phyloP scores from a whole-genome alignment of 2,329 filamentous ascomycete genomes.

The Pestalotiopsis sp. region DNA sequence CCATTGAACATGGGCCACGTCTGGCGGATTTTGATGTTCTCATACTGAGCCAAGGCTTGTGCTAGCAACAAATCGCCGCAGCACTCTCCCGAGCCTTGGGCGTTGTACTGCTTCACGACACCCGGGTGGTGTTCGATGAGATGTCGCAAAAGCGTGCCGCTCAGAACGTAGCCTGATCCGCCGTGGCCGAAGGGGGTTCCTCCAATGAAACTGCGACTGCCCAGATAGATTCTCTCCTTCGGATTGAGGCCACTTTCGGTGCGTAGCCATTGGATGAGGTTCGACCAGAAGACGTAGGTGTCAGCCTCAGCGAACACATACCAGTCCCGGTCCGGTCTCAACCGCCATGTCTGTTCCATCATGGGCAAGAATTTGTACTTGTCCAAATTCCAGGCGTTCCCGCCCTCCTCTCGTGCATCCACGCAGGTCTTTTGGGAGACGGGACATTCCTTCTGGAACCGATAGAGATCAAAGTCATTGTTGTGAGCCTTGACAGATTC shows the following conservation, averaged over 20 bases:
- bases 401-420: slow-evolving; percentile 31
- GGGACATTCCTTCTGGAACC: slow-evolving; percentile 47
- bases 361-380: slow-evolving; percentile 66
- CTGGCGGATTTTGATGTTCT: slow-evolving; percentile 44
- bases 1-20: slow-evolving; percentile 58
- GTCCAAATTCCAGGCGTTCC: slow-evolving; percentile 55
- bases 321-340: slow-evolving; percentile 57
- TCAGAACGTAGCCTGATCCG: slow-evolving; percentile 60
- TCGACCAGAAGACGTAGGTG: slow-evolving; percentile 59
- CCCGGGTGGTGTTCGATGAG: slow-evolving; percentile 46
- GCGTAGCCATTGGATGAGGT: slow-evolving; percentile 52
- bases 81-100: slow-evolving; percentile 44
- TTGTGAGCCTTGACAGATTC: slow-evolving; percentile 40
- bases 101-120: slow-evolving; percentile 49
- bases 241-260: slow-evolving; percentile 42
- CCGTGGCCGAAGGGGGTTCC: slow-evolving; percentile 56
- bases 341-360: slow-evolving; percentile 56
- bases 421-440: slow-evolving; percentile 48
- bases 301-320: slow-evolving; percentile 64
- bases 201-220: slow-evolving; percentile 50
- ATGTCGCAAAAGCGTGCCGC: slow-evolving; percentile 51
- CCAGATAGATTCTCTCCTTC: slow-evolving; percentile 49
- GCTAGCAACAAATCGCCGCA: slow-evolving; percentile 57
- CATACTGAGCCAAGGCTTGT: slow-evolving; percentile 47
- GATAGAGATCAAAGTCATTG: slow-evolving; percentile 47